Base-by-base conservation (phyloP, 257 asterid genomes). In the Parsonsia alboflavescens region DNA sequence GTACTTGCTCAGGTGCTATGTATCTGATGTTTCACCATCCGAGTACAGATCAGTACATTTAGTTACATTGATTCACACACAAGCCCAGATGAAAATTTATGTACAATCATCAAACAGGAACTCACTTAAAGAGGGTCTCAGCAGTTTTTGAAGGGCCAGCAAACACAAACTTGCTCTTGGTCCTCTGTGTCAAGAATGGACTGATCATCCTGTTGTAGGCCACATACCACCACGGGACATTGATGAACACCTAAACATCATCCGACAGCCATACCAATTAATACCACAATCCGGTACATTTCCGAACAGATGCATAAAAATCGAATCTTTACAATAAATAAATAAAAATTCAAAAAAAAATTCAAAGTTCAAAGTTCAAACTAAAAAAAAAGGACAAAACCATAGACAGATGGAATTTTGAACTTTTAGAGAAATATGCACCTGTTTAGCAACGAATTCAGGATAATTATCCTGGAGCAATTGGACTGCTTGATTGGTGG, bases 91-190 rank as follows among this genome's bases (percentile, higher is more conserved):
- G 10, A 39, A n/a, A 69, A 62, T 19, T 76, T 41, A 53, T 45
- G 19, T 11, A 53, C 28, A 46, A 48, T 49, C 36, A 45, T 56
- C 24, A 65, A 52, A 71, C 4, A 67, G 70, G 28, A 15, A 48
- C 93, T 19, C 77, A 94, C 99, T 90, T 92, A 88, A 88, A 92
- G 72, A 94, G 96, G 61, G 95, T 33, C 39, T 33, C 39, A 33
- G 97, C 72, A 79, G 97, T 90, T 74, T 80, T 87, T 49, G 97
- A 83, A 73, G 96, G 96, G 72, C 96, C 96, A 63, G 97, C 94
- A 84, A 94, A 94, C n/a, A 87, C 97, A 84, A 94, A 94, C 89
- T 94, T 94, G 99, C 99, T 94, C 88, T 90, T 94, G 76, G 99
- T 94, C 77, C 99, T 88, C 63, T 85, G 93, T 16, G 97, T 92